Conservation (phyloP, 140 eudicot genomes). For the Bidens hawaiensis region DNA sequence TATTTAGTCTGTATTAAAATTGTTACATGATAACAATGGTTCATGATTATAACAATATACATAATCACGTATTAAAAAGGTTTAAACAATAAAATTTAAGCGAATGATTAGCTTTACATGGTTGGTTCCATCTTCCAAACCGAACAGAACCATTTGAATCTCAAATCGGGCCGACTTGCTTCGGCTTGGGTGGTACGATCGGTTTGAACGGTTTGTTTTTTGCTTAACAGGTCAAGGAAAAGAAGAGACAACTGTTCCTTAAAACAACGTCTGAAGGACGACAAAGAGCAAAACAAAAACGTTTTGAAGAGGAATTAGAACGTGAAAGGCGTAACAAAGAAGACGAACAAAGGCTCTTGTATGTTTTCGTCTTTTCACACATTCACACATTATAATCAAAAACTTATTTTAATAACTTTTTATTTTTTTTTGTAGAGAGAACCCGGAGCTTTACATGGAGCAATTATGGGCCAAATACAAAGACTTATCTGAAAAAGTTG, state of each 20-base stretch:
- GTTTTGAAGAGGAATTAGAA: conserved; percentile 75
- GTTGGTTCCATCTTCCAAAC: no score
- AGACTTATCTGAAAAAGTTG: conserved; percentile 80
- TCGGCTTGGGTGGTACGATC: no score
- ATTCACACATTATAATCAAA: no score
- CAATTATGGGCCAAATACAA: conserved; percentile 67
- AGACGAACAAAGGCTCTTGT: conserved; percentile 94
- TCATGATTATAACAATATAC: no score
- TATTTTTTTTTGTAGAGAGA: conserved; percentile 42
- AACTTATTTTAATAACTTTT: neutral
- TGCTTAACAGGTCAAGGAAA: conserved; percentile 70
- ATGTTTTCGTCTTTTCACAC: conserved; percentile 27
- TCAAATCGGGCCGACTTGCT: no score
- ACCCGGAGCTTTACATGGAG: conserved; percentile 86
- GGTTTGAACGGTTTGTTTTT: neutral
- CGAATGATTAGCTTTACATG: no score
- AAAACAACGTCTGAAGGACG: conserved; percentile 96
- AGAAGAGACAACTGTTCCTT: conserved; percentile 83
- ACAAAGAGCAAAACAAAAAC: conserved; percentile 88
- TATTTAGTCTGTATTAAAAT: no score
- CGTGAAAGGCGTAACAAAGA: conserved; percentile 79
- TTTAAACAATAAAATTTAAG: no score
- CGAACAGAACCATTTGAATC: no score
- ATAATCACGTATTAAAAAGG: no score
- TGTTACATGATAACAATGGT: no score